phyloP scores from a whole-genome alignment of 108 stramenopile species.

The Schizochytrium sp. region DNA sequence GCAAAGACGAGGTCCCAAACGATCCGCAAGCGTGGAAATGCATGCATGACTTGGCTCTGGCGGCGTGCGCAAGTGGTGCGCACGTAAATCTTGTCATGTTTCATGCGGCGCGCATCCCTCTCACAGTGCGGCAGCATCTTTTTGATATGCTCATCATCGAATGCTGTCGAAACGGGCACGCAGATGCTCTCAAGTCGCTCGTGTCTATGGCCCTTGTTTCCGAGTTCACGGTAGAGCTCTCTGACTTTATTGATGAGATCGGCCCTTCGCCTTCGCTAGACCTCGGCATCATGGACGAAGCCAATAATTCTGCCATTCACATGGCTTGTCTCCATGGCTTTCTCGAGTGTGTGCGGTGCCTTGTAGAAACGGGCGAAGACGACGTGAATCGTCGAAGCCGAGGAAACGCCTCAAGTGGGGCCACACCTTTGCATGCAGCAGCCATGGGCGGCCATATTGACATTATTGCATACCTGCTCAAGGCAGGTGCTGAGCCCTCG shows the following conservation, averaged over 20 bases:
- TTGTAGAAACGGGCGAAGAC: not conserved
- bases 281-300: not conserved
- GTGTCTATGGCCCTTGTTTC: not conserved
- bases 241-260: not conserved
- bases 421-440: not conserved
- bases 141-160: too few species aligned
- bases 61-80: not conserved
- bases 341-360: not conserved
- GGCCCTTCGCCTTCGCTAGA: not conserved
- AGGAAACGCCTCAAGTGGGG: not conserved
- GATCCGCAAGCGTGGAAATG: too few species aligned
- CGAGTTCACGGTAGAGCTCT: not conserved
- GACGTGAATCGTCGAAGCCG: not conserved
- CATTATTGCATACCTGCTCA: not conserved
- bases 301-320: not conserved
- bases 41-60: too few species aligned
- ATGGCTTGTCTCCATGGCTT: not conserved
- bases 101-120: too few species aligned
- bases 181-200: not conserved
- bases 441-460: not conserved
- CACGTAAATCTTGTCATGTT: not conserved
- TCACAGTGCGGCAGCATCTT: too few species aligned
- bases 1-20: too few species aligned
- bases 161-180: too few species aligned
- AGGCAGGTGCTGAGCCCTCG: not conserved